Conservation (phyloP, 495 filamentous ascomycete genomes). For the Neurospora hispaniola region DNA sequence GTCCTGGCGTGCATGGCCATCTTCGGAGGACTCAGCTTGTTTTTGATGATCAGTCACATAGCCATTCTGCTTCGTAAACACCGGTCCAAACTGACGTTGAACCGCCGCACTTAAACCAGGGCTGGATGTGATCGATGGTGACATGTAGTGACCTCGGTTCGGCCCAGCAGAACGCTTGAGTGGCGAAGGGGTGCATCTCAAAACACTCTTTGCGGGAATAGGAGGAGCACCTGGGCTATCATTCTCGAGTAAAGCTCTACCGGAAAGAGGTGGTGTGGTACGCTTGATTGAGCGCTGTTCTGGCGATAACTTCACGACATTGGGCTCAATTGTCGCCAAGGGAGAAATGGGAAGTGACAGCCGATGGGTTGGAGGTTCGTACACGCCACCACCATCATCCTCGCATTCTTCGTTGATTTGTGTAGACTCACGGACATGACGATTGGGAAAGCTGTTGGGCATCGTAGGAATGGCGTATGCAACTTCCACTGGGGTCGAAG, state of each 20-base stretch:
- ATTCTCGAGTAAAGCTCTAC: conserved; percentile 7
- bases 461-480: conserved; percentile 28
- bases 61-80: neutral
- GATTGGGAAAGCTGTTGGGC: conserved; percentile 17
- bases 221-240: conserved; percentile 13
- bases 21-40: neutral
- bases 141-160: neutral
- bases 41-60: neutral
- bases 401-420: conserved; percentile 45
- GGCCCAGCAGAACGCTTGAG: conserved; percentile 9
- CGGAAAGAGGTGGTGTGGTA: conserved; percentile 7
- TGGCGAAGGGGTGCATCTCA: conserved; percentile 12
- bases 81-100: conserved; percentile 23
- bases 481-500: conserved; percentile 17
- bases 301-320: conserved; percentile 13
- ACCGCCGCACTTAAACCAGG: conserved; percentile 27
- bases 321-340: conserved; percentile 14
- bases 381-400: conserved; percentile 6
- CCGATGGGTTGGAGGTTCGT: conserved; percentile 10
- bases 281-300: conserved; percentile 8
- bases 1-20: neutral
- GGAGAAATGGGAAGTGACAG: conserved; percentile 14
- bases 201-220: conserved; percentile 17
- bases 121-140: conserved; percentile 19
- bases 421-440: conserved; percentile 50